These are phyloP conservation scores for Chalciporus chontae DNA, from an alignment of 768 basidiomycete genomes.

Conservation along the genomic window DNA sequence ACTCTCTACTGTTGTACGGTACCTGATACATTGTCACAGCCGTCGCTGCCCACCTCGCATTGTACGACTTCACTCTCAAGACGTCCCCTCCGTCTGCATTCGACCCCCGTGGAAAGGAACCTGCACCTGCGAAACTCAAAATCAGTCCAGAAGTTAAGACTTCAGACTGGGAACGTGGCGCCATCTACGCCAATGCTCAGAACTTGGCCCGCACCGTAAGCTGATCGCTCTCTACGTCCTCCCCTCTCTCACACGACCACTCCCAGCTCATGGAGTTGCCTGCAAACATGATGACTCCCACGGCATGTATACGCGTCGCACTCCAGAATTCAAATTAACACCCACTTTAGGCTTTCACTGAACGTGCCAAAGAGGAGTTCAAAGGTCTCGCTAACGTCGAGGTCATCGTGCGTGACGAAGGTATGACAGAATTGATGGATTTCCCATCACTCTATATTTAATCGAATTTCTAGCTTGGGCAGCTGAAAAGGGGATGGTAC, in stretches of 20 bases:
- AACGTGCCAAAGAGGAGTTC: slow-evolving; percentile 68
- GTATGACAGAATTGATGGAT: slow-evolving; percentile 33
- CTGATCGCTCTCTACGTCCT: background rate
- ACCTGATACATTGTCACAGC: slow-evolving; percentile 37
- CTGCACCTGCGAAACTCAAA: slow-evolving; percentile 46
- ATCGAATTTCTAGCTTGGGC: slow-evolving; percentile 61
- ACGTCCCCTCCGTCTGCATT: slow-evolving; percentile 65
- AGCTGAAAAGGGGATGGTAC: slow-evolving; percentile 76
- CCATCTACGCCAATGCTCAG: slow-evolving; percentile 71
- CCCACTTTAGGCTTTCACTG: slow-evolving; percentile 54
- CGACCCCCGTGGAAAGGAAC: slow-evolving; percentile 55
- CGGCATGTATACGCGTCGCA: slow-evolving; percentile 38
- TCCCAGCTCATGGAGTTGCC: slow-evolving; percentile 77
- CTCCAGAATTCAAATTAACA: background rate
- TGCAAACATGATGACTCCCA: slow-evolving; percentile 83
- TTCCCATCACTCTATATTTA: background rate
- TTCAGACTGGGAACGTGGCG: slow-evolving; percentile 67
- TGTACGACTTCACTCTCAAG: slow-evolving; percentile 76
- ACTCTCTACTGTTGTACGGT: no score
- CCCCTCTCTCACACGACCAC: background rate
- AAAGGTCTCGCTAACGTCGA: slow-evolving; percentile 62
- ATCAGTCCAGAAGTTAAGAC: slow-evolving; percentile 46
- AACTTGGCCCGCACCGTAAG: slow-evolving; percentile 75
- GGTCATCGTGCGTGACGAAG: slow-evolving; percentile 69
- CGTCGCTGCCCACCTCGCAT: slow-evolving; percentile 72